A percentile compares a stretch with the other conserved stretches of the same genome.
phyloP scores from a whole-genome alignment of 2,329 filamentous ascomycete genomes.

The Ustulina deusta region DNA sequence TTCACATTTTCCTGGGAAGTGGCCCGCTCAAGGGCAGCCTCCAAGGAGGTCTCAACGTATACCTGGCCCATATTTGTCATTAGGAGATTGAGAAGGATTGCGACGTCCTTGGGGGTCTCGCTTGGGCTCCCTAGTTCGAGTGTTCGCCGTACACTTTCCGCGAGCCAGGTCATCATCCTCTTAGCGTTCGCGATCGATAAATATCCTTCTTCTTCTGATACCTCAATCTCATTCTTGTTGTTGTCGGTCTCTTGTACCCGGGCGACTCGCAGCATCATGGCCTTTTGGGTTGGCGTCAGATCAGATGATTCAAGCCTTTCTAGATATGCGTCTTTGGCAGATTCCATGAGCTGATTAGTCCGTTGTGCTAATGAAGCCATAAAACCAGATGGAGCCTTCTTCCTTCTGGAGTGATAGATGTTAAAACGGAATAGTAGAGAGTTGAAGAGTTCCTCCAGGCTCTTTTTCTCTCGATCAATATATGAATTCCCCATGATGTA shows the following conservation, averaged over 20 bases:
- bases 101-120: conserved; percentile 95
- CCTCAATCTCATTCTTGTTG: conserved; percentile 87
- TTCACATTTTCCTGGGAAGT: conserved; percentile 82
- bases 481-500: conserved; percentile 77
- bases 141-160: conserved; percentile 90
- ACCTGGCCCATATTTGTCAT: conserved; percentile 90
- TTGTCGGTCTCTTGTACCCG: conserved; percentile 81
- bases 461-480: conserved; percentile 76
- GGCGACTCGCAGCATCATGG: conserved; percentile 89
- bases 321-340: conserved; percentile 91
- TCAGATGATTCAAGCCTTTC: conserved; percentile 90
- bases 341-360: conserved; percentile 86
- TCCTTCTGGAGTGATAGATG: conserved; percentile 88
- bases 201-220: conserved; percentile 88
- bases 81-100: conserved; percentile 83
- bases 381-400: conserved; percentile 90
- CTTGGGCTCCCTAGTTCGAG: conserved; percentile 88
- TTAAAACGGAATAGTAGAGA: conserved; percentile 96
- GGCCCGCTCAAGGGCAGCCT: conserved; percentile 79
- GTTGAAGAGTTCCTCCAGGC: conserved; percentile 84
- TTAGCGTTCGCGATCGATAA: conserved; percentile 90
- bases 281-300: conserved; percentile 86
- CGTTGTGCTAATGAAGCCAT: conserved; percentile 92
- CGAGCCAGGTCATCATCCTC: conserved; percentile 97
- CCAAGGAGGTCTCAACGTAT: conserved; percentile 74